phyloP scores from a whole-genome alignment of 2,329 filamentous ascomycete genomes.

The Xylariaceae sp. region DNA sequence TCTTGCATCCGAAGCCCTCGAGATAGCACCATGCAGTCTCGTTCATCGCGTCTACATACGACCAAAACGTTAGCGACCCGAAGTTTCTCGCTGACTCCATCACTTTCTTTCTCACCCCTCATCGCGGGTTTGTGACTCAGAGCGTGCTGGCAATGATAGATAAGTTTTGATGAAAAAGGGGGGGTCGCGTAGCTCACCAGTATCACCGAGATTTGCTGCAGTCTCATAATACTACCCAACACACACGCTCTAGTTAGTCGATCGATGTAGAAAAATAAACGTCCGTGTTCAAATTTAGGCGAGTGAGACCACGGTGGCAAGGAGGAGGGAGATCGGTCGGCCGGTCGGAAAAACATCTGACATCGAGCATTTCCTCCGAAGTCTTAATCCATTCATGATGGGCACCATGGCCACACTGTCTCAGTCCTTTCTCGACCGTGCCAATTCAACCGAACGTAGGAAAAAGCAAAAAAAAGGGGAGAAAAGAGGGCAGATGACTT shows the following conservation, averaged over 20 bases:
- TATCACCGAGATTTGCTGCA: slow-evolving; percentile 91
- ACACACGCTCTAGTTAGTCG: slow-evolving; percentile 22
- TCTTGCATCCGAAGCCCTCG: slow-evolving; percentile 94
- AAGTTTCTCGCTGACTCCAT: slow-evolving; percentile 22
- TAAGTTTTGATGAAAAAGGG: neutral
- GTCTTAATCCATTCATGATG: slow-evolving; percentile 4
- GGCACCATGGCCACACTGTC: neutral
- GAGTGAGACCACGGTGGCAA: slow-evolving; percentile 7
- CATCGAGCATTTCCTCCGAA: neutral
- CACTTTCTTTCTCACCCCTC: neutral
- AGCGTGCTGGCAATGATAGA: slow-evolving; percentile 12
- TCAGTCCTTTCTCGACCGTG: neutral
- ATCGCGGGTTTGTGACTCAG: slow-evolving; percentile 17
- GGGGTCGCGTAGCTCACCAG: slow-evolving; percentile 45
- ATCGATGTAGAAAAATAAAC: slow-evolving; percentile 6
- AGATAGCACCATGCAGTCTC: slow-evolving; percentile 94
- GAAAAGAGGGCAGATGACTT: slow-evolving; percentile 23
- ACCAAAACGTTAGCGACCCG: slow-evolving; percentile 20
- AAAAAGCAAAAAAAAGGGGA: neutral
- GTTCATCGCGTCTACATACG: slow-evolving; percentile 78
- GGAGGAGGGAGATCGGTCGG: neutral
- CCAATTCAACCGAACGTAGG: slow-evolving; percentile 3
- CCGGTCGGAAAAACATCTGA: neutral
- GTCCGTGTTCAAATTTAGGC: neutral
- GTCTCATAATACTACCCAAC: slow-evolving; percentile 83